These are phyloP conservation scores for Immersiporthe knoxdaviesiana DNA, from an alignment of 2,329 filamentous ascomycete genomes.

Conservation along the genomic window DNA sequence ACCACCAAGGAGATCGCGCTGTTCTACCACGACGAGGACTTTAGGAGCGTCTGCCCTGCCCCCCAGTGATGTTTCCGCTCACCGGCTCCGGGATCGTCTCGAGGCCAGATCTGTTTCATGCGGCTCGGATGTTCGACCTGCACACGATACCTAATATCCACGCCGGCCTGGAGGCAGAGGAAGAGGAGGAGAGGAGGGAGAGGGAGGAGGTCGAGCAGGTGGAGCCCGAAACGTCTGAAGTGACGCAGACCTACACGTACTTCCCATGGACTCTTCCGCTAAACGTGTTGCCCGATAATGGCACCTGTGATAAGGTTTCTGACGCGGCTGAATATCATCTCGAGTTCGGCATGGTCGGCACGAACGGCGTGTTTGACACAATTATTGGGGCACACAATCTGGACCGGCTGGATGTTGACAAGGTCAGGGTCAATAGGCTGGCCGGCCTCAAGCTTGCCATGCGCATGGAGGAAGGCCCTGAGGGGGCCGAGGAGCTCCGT, in stretches of 20 bases:
- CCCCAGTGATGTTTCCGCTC: constrained; percentile 62
- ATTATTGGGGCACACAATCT: constrained; percentile 53
- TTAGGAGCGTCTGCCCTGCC: constrained; percentile 67
- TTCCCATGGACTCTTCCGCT: constrained; percentile 92
- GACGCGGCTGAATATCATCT: constrained; percentile 71
- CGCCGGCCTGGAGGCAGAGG: constrained; percentile 47
- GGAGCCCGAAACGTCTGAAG: constrained; percentile 41
- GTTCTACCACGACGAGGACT: constrained; percentile 48
- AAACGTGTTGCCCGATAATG: constrained; percentile 73
- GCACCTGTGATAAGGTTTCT: constrained; percentile 73
- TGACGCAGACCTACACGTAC: constrained; percentile 77
- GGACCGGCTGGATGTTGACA: constrained; percentile 48
- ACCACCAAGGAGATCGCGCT: constrained; percentile 29
- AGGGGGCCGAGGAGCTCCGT: constrained; percentile 57
- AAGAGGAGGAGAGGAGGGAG: constrained; percentile 43
- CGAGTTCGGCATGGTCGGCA: constrained; percentile 60
- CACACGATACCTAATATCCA: constrained; percentile 74
- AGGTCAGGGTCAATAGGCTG: constrained; percentile 54
- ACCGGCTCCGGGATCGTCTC: constrained; percentile 80
- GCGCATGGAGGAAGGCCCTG: constrained; percentile 61
- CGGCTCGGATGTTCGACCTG: constrained; percentile 80
- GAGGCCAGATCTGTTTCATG: constrained; percentile 82
- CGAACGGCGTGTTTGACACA: constrained; percentile 49
- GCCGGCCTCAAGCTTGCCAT: constrained; percentile 67
- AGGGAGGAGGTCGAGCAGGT: constrained; percentile 44